These are phyloP conservation scores for Citrus trifoliata DNA, from an alignment of 345 rosid genomes.

Conservation along the genomic window DNA sequence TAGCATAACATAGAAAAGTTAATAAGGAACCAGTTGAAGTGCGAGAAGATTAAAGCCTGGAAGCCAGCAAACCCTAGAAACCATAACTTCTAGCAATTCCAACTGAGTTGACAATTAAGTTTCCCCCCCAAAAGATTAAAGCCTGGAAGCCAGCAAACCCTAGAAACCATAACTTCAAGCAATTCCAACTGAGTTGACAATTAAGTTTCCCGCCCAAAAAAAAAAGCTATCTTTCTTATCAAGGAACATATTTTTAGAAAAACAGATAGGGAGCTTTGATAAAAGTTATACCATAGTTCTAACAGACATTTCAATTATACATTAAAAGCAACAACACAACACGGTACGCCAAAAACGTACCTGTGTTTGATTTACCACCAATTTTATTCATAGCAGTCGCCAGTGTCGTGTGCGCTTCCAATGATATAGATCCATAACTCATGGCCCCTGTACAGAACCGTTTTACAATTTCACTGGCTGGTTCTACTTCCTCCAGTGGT, in stretches of 20 bases:
- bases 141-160: background rate
- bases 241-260: background rate
- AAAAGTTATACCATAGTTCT: background rate
- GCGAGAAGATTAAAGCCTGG: background rate
- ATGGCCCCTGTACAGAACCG: constrained; percentile 98
- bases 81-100: background rate
- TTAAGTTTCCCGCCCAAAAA: background rate
- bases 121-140: background rate
- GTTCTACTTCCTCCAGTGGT: constrained; percentile 85
- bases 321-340: background rate
- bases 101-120: background rate
- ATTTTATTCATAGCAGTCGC: constrained; percentile 93
- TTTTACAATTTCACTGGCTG: constrained; percentile 97
- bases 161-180: background rate
- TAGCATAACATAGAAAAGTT: background rate
- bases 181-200: background rate
- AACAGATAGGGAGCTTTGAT: background rate
- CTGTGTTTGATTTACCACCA: constrained; percentile 98
- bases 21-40: background rate
- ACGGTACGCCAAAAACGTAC: constrained; percentile 29
- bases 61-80: background rate
- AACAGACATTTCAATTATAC: background rate
- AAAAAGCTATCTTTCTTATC: background rate
- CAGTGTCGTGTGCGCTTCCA: constrained; percentile 87
- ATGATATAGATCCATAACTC: constrained; percentile 98